These are phyloP conservation scores for Penicillium sp. DNA, from an alignment of 2,329 filamentous ascomycete genomes.

Conservation along the genomic window DNA sequence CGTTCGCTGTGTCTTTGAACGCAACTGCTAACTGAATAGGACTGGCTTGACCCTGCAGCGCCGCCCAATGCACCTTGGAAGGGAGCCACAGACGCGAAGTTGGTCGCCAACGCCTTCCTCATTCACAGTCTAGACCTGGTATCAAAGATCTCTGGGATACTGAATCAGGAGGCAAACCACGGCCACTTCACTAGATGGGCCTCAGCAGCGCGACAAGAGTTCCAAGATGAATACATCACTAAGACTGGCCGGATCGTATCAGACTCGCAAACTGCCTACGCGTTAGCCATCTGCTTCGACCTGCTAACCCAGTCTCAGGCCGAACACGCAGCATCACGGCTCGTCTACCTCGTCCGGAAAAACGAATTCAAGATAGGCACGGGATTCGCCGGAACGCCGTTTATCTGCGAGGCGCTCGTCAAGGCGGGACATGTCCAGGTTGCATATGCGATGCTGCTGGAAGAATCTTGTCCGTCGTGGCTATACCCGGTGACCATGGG, in stretches of 20 bases:
- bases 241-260: conserved; percentile 32
- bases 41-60: conserved; percentile 49
- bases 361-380: conserved; percentile 38
- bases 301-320: conserved; percentile 22
- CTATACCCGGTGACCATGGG: conserved; percentile 48
- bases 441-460: conserved; percentile 48
- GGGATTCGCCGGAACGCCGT: conserved; percentile 41
- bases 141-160: conserved; percentile 30
- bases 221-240: conserved; percentile 37
- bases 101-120: conserved; percentile 48
- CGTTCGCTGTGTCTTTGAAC: background rate
- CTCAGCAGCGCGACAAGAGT: conserved; percentile 23
- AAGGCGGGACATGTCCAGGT: conserved; percentile 26
- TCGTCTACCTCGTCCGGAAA: conserved; percentile 29
- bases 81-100: conserved; percentile 35
- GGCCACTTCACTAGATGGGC: conserved; percentile 24
- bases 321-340: background rate
- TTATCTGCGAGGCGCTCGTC: conserved; percentile 33
- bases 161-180: conserved; percentile 28
- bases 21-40: background rate
- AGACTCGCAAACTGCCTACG: conserved; percentile 39
- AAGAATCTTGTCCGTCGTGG: conserved; percentile 42
- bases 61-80: conserved; percentile 39
- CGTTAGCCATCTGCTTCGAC: conserved; percentile 31
- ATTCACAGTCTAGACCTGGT: conserved; percentile 39